phyloP scores from a whole-genome alignment of 352 stramenopile species.

The Phytophthora tentaculata region DNA sequence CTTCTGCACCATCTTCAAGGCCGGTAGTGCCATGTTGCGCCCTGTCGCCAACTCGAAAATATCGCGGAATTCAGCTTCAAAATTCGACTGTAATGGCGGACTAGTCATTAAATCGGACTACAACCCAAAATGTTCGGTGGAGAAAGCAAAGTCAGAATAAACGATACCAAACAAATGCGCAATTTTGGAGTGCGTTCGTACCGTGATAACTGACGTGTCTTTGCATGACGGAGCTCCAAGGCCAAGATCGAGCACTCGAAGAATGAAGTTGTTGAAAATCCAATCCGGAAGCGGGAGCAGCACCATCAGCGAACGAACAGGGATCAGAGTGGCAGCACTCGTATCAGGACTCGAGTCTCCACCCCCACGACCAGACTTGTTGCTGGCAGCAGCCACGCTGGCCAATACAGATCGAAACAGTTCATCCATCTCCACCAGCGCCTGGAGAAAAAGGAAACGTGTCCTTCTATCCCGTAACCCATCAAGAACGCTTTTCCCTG shows the following conservation, averaged over 20 bases:
- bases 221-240: constrained; percentile 37
- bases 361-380: constrained; percentile 18
- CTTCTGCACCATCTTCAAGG: constrained; percentile 54
- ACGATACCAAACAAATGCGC: background rate
- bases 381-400: constrained; percentile 31
- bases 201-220: constrained; percentile 52
- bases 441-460: constrained; percentile 74
- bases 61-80: constrained; percentile 75
- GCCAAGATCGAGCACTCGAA: constrained; percentile 66
- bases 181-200: too few species aligned
- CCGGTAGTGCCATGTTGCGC: constrained; percentile 49
- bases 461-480: constrained; percentile 69
- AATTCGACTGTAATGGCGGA: constrained; percentile 50
- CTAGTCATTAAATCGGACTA: constrained; percentile 55
- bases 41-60: constrained; percentile 73
- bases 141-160: constrained; percentile 12
- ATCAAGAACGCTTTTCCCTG: constrained; percentile 50
- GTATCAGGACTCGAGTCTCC: constrained; percentile 51
- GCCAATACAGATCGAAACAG: constrained; percentile 61
- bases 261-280: constrained; percentile 67
- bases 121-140: background rate
- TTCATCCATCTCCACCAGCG: constrained; percentile 69
- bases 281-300: constrained; percentile 76
- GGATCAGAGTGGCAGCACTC: constrained; percentile 63
- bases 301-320: constrained; percentile 69